Evolutionary conservation across 805 yeast genomes (phyloP), one percentile per base, ranked within the genome.

Genomic region (Candida koratica): DNA sequence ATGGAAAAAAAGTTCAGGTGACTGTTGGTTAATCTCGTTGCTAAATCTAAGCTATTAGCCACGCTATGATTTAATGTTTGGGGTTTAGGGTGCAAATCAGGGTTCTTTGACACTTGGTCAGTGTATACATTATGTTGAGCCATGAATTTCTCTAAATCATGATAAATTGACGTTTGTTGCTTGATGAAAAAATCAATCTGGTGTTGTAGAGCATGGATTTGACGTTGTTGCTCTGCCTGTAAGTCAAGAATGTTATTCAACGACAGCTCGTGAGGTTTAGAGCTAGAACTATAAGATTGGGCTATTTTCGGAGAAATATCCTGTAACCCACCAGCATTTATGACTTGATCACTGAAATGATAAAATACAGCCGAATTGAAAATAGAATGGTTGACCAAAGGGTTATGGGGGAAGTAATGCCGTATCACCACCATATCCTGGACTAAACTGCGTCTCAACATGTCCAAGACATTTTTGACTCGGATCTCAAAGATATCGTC

Each of bases 361-460:
- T 37, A 36, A 36, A 56, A 56, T 4, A 37, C 30, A 4, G 32
- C 29, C 10, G 48, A 37, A 25, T 44, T 48, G 41, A 59, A 59
- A 8, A 57, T 44, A 10, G 56, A 52, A 34, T 56, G 58, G 20
- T 41, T 36, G 13, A 49, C 49, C 11, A 58, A 34, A 10, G 55
- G 48, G 31, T 53, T 54, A 4, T 42, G 32, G 4, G 61, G 62
- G 36, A 49, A 55, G 16, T 37, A 33, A 13, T 31, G 33, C 27
- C 45, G 45, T 2, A 59, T 28, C 5, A 52, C 38, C 6, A 53
- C 56, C 63, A 59, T 57, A 32, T 59, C 64, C 44, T 59, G 64
- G 25, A 53, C 44, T 25, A 59, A 42, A 23, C 46, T 38, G 13
- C 46, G 38, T 25, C 63, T 39, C 15, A 59, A 45, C 40, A 47